phyloP scores from a whole-genome alignment of 202 grass and related monocot species.

The Musa balbisiana region DNA sequence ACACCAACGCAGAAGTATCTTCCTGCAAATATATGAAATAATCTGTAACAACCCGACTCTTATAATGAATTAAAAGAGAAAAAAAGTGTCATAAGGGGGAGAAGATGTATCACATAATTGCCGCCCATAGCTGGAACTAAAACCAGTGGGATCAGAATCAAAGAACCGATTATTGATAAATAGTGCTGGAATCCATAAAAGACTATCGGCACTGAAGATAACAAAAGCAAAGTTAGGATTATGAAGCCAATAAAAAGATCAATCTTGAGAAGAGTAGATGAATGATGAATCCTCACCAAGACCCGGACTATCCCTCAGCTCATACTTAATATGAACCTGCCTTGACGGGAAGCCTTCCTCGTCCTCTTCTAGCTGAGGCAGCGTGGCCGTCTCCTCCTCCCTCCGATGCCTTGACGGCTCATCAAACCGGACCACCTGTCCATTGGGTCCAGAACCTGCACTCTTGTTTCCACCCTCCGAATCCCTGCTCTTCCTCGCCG shows the following conservation, averaged over 20 bases:
- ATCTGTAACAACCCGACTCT: slow-evolving; percentile 16
- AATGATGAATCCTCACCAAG: slow-evolving; percentile 37
- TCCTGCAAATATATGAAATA: slow-evolving; percentile 34
- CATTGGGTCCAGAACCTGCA: slow-evolving; percentile 21
- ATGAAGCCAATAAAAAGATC: not conserved
- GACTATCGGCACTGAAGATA: slow-evolving; percentile 56
- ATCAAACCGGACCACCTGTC: slow-evolving; percentile 14
- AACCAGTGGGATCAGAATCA: slow-evolving; percentile 76
- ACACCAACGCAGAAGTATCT: slow-evolving; percentile 74
- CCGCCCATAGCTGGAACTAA: slow-evolving; percentile 95
- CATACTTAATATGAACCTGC: slow-evolving; percentile 64
- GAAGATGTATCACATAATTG: slow-evolving; percentile 39
- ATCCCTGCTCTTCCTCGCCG: slow-evolving; percentile 43
- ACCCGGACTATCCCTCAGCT: slow-evolving; percentile 79
- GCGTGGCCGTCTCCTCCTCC: slow-evolving; percentile 17
- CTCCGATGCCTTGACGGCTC: slow-evolving; percentile 15
- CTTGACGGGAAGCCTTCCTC: slow-evolving; percentile 32
- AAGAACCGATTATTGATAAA: slow-evolving; percentile 83
- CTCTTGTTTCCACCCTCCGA: slow-evolving; percentile 32
- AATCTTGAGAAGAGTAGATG: not conserved
- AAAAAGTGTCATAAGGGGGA: too few species aligned
- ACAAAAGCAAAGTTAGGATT: slow-evolving; percentile 1
- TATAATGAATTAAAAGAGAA: not conserved
- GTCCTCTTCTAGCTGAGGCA: slow-evolving; percentile 37
- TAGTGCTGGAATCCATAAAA: slow-evolving; percentile 77